Evolutionary conservation across 2,329 filamentous ascomycete species (phyloP), one percentile per base, ranked within the genome.

Genomic region (Chrysosporium queenslandicum): DNA sequence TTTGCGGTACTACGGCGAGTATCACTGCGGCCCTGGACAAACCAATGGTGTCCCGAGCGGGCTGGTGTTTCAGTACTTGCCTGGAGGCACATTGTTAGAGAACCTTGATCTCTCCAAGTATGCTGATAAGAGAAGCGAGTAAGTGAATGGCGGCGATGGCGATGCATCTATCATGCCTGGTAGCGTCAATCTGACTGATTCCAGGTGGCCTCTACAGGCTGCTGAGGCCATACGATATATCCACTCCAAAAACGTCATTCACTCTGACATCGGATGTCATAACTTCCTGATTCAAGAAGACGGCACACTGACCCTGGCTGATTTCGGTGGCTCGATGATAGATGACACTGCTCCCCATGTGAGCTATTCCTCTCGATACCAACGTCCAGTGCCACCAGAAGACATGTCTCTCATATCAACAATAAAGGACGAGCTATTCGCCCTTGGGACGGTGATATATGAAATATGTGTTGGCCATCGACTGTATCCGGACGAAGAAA

Each of bases 311-410:
- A 29, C 25, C 5, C 27, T 54, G n/a, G 39, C 47, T 11, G 40
- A 51, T 47, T 54, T 54, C 27, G 53, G 47, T 23, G 53, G 53
- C 36, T 54, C 53, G 2, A 40, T 39, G 25, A 54, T 54, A 16
- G 47, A 54, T 36, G 40, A 42, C 16, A 23, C 14, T n/a, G 1
- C 37, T 3, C 20, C 53, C 16, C 8, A 20, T 3, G 47, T 54
- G 3, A 4, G 30, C n/a, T 52, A 51, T 25, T 18, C 47, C 12
- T 36, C 40, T 9, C 53, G 47, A 6, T 54, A 54, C 46, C 30
- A 27, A 12, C 39, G 46, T 3, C 47, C 53, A 25, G 12, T 37
- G 16, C 30, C 30, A 6, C 5, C 8, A 14, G 7, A 27, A 3
- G 30, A 46, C 27, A 4, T 36, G 6, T 16, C 25, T 16, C 11